These are phyloP conservation scores for Trypanosoma vivax DNA, from an alignment of 208 protist genomes.

Conservation along the genomic window DNA sequence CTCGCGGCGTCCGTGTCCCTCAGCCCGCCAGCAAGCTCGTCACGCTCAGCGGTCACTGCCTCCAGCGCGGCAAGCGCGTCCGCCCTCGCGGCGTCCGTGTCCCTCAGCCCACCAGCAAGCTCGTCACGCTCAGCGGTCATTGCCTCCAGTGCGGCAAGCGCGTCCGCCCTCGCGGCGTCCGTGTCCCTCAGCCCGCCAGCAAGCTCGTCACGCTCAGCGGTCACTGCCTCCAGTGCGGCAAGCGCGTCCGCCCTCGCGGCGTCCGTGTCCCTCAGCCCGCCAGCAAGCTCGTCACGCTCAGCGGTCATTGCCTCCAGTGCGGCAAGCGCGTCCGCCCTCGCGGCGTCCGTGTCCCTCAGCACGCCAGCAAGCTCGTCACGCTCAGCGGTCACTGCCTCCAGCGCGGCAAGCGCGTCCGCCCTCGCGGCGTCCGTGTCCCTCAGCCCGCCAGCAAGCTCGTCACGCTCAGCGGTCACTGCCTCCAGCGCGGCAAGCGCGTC, in stretches of 20 bases:
- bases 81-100: neutral
- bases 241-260: neutral
- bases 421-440: no score
- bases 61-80: neutral
- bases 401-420: no score
- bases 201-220: neutral
- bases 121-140: neutral
- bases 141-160: neutral
- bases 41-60: neutral
- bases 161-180: no score
- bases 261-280: neutral
- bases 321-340: neutral
- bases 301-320: neutral
- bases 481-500: no score
- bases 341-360: neutral
- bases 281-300: neutral
- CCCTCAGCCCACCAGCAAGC: neutral
- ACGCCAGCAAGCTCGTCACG: neutral
- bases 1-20: neutral
- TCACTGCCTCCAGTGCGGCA: neutral
- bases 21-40: neutral
- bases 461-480: neutral
- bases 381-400: neutral
- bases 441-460: no score
- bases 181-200: neutral